These are phyloP conservation scores for Gaultheria prostrata DNA, from an alignment of 148 eudicot genomes.

Conservation along the genomic window DNA sequence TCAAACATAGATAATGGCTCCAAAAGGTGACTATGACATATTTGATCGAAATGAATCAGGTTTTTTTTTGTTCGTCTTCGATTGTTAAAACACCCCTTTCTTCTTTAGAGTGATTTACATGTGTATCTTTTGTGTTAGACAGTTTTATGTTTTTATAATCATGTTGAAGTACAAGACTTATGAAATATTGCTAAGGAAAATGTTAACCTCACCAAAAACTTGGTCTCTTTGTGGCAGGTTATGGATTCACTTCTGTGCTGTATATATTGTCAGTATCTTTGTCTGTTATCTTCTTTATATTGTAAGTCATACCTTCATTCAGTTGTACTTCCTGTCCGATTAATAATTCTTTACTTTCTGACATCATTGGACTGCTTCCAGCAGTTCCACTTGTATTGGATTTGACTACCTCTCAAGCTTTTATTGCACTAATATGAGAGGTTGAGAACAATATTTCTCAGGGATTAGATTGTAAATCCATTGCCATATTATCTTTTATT, in stretches of 20 bases:
- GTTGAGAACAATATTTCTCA: not conserved
- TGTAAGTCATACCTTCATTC: constrained; percentile 33
- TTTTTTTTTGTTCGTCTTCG: not conserved
- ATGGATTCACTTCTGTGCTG: constrained; percentile 62
- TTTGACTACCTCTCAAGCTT: not conserved
- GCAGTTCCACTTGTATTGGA: not conserved
- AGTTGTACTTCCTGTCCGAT: not conserved
- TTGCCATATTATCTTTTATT: not conserved
- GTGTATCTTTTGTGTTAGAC: not conserved
- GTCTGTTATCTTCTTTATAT: constrained; percentile 59
- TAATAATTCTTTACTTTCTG: not conserved
- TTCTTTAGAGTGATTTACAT: not conserved
- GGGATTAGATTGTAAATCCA: constrained; percentile 2
- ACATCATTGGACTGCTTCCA: not conserved
- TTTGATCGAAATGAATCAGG: not conserved
- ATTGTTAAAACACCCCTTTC: not conserved
- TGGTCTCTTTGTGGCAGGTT: constrained; percentile 46
- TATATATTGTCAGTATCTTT: constrained; percentile 51
- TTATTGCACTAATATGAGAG: not conserved
- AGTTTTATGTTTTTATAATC: not conserved
- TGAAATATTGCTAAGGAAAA: not conserved
- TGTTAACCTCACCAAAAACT: constrained; percentile 10
- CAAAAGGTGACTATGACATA: constrained; percentile 40
- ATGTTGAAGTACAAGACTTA: not conserved
- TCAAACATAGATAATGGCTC: constrained; percentile 74